Base-by-base conservation (phyloP, 495 filamentous ascomycete genomes). In the Aspergillus diversus region DNA sequence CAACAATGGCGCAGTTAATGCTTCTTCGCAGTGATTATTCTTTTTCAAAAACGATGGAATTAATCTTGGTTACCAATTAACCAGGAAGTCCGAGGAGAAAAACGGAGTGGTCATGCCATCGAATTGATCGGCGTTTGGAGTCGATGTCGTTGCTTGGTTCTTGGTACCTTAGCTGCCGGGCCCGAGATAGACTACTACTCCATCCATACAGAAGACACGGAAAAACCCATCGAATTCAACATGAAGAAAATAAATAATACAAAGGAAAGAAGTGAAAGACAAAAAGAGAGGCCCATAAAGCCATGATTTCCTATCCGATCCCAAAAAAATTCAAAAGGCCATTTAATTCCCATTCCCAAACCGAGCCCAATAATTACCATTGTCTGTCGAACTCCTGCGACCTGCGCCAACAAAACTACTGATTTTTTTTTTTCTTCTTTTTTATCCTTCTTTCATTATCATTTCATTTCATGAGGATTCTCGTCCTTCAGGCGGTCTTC, bases 231-330 rank as follows among this genome's bases (percentile, higher is more conserved):
- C 11, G 39, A 43, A 43, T 43, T 43, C 11, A 21, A 50, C 11
- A 50, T 5, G 47, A 50, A 3, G 27, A 67, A 56, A 67, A 66
- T 60, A 65, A 59, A 66, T 63, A 63, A 58, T 66, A 56, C 31
- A 64, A 60, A 65, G 49, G 50, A 57, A 57, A 54, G 32, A 55
- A 13, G 47, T n/a, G 34, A 49, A 60, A 56, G 55, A 57, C 32
- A 39, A 66, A 13, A 27, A 27, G 21, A 27, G 2, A 27, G 21
- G 21, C 21, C 21, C 21, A 27, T 27, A 27, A 27, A 27, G 21
- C 21, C 21, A 27, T 27, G 21, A 27, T 27, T 27, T 27, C 35
- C 39, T 17, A 54, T 59, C 32, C 11, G 21, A 9, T 16, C 21
- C 16, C 56, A 63, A 15, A 54, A 56, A 54, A 65, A 33, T 21